These are phyloP conservation scores for Komagataella pseudopastoris DNA, from an alignment of 805 yeast species.

Conservation along the genomic window DNA sequence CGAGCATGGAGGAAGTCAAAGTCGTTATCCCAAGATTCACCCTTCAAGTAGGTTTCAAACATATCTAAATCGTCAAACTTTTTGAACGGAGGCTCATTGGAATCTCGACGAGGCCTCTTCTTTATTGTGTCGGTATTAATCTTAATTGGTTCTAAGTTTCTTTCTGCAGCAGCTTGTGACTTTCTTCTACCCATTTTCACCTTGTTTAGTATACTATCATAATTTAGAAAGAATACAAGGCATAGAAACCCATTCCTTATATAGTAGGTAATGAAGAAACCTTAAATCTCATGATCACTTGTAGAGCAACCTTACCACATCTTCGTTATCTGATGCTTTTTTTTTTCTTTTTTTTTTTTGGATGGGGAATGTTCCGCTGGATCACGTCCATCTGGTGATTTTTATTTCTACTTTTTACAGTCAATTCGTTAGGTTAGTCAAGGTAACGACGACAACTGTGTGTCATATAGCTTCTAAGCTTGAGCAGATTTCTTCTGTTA, in stretches of 20 bases:
- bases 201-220: background rate
- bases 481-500: too few relatives aligned
- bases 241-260: background rate
- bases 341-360: too few relatives aligned
- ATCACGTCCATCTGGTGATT: background rate
- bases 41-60: constrained; percentile 48
- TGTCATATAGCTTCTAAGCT: too few relatives aligned
- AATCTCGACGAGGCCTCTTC: constrained; percentile 3
- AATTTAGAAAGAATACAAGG: background rate
- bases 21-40: constrained; percentile 70
- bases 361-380: background rate
- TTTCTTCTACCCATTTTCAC: background rate
- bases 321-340: background rate
- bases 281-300: background rate
- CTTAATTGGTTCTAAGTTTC: constrained; percentile 6
- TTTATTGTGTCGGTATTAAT: constrained; percentile 5
- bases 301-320: background rate
- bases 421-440: too few relatives aligned
- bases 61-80: constrained; percentile 45
- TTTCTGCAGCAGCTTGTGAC: constrained; percentile 6
- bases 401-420: too few relatives aligned
- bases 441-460: too few relatives aligned
- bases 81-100: constrained; percentile 11
- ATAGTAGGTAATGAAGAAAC: background rate
- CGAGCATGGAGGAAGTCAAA: constrained; percentile 57